Evolutionary conservation across 345 rosid genomes (phyloP).

Genomic region (Heritiera littoralis): DNA sequence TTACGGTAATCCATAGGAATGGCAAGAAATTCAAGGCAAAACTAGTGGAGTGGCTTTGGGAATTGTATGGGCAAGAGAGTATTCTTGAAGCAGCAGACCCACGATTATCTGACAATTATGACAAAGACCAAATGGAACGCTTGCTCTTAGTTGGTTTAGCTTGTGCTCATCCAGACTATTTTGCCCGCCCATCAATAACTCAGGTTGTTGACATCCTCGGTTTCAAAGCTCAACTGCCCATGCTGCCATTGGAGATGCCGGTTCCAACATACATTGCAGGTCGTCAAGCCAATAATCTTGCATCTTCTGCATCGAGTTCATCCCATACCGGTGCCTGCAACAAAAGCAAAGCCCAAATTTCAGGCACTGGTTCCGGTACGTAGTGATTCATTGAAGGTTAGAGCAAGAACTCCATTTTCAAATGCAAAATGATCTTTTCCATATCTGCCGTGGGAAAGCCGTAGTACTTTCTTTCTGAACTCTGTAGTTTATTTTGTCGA

Average conservation of each 20-base stretch:
- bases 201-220: constrained; percentile 51
- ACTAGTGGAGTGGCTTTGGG: constrained; percentile 60
- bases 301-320: background rate
- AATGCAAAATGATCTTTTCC: background rate
- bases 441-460: background rate
- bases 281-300: background rate
- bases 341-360: background rate
- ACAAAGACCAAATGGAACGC: constrained; percentile 37
- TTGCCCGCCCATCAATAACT: constrained; percentile 45
- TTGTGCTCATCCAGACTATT: constrained; percentile 60
- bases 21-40: constrained; percentile 25
- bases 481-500: background rate
- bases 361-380: background rate
- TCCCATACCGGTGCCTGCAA: background rate
- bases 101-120: constrained; percentile 26
- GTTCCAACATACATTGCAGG: constrained; percentile 24
- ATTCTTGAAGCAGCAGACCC: constrained; percentile 21
- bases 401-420: background rate
- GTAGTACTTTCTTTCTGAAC: background rate
- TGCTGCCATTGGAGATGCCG: constrained; percentile 44
- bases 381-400: background rate
- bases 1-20: constrained; percentile 1
- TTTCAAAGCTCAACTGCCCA: constrained; percentile 43
- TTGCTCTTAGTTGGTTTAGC: constrained; percentile 53
- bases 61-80: constrained; percentile 32